Evolutionary conservation across 306 rosid genomes (phyloP).

Genomic region (Biancaea sappan): DNA sequence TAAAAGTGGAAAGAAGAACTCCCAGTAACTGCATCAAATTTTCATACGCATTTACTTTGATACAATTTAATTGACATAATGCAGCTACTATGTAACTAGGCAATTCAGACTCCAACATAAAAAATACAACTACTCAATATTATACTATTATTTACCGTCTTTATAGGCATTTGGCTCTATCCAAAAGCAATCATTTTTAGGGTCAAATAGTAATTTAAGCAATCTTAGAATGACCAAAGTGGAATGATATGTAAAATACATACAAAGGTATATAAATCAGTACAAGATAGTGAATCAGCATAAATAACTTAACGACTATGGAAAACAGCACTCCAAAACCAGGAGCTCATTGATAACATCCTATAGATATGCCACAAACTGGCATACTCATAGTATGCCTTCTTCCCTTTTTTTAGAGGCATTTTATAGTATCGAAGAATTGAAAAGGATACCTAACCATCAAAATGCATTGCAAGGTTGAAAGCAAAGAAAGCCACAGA

Average conservation of each 20-base stretch:
- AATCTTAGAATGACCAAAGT: not conserved
- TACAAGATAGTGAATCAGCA: not conserved
- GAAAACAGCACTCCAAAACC: constrained; percentile 78
- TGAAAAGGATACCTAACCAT: constrained; percentile 76
- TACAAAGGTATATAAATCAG: not conserved
- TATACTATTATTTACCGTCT: not conserved
- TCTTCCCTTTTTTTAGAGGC: constrained; percentile 58
- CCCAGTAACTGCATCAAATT: not conserved
- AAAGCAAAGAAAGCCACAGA: constrained; percentile 72
- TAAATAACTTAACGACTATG: constrained; percentile 66
- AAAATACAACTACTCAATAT: not conserved
- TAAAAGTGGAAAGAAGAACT: not conserved
- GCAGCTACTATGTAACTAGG: not conserved
- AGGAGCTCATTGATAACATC: constrained; percentile 58
- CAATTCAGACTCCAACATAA: not conserved
- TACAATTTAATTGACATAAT: constrained; percentile 9
- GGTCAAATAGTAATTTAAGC: not conserved
- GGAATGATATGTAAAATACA: not conserved
- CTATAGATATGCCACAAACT: constrained; percentile 68
- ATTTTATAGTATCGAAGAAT: constrained; percentile 60
- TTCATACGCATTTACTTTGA: not conserved
- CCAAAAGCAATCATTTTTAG: not conserved
- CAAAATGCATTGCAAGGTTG: constrained; percentile 73
- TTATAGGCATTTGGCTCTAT: not conserved
- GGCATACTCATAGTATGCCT: constrained; percentile 57